Percentiles rank a stretch among this genome's conserved stretches.
These are phyloP conservation scores for Sordariomycetes sp. DNA, from an alignment of 2,329 filamentous ascomycete species.

Conservation along the genomic window DNA sequence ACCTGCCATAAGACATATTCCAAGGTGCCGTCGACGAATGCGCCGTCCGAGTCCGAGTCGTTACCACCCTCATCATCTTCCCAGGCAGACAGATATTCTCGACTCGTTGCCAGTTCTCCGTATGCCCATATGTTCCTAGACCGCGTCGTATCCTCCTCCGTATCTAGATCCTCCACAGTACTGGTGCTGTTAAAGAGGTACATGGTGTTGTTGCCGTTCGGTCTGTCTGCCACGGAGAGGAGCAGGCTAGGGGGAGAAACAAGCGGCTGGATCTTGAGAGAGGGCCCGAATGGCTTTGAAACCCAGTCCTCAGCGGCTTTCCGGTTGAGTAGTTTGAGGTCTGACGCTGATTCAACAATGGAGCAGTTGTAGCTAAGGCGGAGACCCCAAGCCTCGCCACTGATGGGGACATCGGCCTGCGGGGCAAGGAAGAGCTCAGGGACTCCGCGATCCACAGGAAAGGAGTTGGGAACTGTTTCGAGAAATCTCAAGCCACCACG, in stretches of 20 bases:
- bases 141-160: too few relatives aligned
- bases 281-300: background rate
- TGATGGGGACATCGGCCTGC: constrained; percentile 4
- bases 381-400: constrained; percentile 7
- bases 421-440: constrained; percentile 9
- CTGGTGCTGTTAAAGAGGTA: background rate
- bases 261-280: background rate
- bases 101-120: background rate
- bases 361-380: constrained; percentile 8
- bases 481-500: background rate
- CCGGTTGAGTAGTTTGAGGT: constrained; percentile 6
- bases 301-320: background rate
- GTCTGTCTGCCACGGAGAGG: background rate
- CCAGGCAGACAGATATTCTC: background rate
- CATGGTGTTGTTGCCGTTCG: background rate
- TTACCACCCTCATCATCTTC: background rate
- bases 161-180: background rate
- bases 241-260: background rate
- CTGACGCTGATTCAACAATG: constrained; percentile 4
- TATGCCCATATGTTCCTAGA: background rate
- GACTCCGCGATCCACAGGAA: constrained; percentile 2
- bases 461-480: constrained; percentile 2
- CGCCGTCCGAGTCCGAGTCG: background rate
- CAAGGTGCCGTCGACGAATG: background rate
- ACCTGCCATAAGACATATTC: constrained; percentile 8